A percentile compares a stretch with the other conserved stretches of the same genome.
Evolutionary conservation across 2,329 filamentous ascomycete genomes (phyloP).

Genomic region (Xylariaceae sp.): DNA sequence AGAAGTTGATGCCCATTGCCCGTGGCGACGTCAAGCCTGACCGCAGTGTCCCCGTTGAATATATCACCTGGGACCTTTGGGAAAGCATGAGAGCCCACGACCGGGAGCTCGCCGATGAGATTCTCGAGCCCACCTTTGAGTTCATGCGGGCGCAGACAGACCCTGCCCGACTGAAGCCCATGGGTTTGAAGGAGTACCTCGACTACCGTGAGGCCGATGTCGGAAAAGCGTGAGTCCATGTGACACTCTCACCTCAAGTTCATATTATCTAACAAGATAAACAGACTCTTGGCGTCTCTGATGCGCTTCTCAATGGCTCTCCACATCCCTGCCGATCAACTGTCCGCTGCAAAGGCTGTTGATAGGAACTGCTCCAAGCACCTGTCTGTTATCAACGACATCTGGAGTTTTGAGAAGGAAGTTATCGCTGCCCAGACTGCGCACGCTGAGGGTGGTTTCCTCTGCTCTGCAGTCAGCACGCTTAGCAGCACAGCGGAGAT

Average conservation of each 20-base stretch:
- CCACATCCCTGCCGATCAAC: conserved; percentile 24
- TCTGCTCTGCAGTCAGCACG: conserved; percentile 33
- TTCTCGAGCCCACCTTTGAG: conserved; percentile 33
- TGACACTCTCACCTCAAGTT: background rate
- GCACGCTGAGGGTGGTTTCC: conserved; percentile 25
- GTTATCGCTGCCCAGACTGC: conserved; percentile 14
- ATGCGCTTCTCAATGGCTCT: conserved; percentile 34
- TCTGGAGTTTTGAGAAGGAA: conserved; percentile 37
- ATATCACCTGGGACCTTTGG: conserved; percentile 36
- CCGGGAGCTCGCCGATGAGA: conserved; percentile 29
- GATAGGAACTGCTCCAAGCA: conserved; percentile 34
- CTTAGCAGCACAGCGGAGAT: conserved; percentile 28
- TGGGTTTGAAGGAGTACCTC: conserved; percentile 31
- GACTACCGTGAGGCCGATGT: conserved; percentile 35
- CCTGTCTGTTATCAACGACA: conserved; percentile 36
- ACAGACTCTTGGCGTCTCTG: conserved; percentile 30
- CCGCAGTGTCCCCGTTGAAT: conserved; percentile 31
- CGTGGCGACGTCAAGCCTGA: conserved; percentile 24
- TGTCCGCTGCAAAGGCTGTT: conserved; percentile 20
- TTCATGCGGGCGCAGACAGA: conserved; percentile 39
- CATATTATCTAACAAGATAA: background rate
- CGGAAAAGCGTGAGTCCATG: conserved; percentile 32
- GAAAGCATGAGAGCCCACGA: conserved; percentile 34
- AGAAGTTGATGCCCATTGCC: background rate
- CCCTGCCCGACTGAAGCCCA: conserved; percentile 16